Percentiles rank a stretch among this genome's conserved stretches.
Evolutionary conservation across 306 rosid species (phyloP).

Genomic region (Cucurbita maxima): DNA sequence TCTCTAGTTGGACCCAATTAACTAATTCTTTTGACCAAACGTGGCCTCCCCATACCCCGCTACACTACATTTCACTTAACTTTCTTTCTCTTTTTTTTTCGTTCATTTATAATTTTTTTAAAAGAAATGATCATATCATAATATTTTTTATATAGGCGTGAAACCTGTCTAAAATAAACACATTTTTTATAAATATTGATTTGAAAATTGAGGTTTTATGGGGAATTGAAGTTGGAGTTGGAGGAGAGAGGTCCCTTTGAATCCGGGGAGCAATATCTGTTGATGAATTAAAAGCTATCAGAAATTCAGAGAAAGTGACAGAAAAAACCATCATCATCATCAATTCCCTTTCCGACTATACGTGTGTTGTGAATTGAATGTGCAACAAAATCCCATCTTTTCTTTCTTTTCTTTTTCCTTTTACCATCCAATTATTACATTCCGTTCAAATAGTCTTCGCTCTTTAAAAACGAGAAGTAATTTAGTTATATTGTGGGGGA

Average conservation of each 20-base stretch:
- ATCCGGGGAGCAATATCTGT: constrained; percentile 1
- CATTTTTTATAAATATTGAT: no score
- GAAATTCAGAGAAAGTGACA: not conserved
- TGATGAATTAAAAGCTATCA: not conserved
- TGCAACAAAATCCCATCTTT: not conserved
- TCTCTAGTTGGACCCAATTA: not conserved
- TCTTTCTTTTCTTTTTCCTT: not conserved
- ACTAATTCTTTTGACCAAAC: constrained; percentile 1
- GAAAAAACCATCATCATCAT: not conserved
- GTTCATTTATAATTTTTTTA: no score
- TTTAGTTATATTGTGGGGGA: no score
- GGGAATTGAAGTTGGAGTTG: not conserved
- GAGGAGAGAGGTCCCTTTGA: not conserved
- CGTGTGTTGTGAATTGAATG: not conserved
- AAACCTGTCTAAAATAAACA: no score
- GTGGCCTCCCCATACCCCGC: not conserved
- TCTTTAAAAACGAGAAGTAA: no score
- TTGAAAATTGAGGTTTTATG: no score
- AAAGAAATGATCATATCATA: no score
- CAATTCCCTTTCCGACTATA: not conserved
- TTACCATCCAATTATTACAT: no score
- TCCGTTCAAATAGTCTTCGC: no score
- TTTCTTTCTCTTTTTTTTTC: not conserved
- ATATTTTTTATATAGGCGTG: no score
- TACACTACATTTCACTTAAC: not conserved